Evolutionary conservation across 495 filamentous ascomycete genomes (phyloP).

Genomic region (Podospora anserina): DNA sequence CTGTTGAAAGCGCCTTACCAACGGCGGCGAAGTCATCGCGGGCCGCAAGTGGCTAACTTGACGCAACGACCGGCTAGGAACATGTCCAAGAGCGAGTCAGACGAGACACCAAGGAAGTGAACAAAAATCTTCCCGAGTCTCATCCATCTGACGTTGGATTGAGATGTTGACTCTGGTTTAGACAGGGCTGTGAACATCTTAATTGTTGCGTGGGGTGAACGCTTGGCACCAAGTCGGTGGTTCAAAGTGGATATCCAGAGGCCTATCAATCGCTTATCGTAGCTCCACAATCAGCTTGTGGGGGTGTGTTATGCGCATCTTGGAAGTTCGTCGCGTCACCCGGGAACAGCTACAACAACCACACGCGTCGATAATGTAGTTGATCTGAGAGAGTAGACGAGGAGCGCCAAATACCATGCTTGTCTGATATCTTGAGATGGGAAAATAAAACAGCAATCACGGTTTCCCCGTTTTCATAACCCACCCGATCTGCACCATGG

Average conservation of each 20-base stretch:
- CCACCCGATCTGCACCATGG: slow-evolving; percentile 13
- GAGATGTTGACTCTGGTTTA: neutral
- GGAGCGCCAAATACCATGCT: neutral
- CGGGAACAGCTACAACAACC: neutral
- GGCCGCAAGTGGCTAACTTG: neutral
- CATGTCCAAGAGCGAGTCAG: neutral
- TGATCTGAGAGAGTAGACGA: neutral
- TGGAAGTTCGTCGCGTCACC: neutral
- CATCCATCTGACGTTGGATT: neutral
- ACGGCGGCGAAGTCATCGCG: neutral
- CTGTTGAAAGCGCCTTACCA: neutral
- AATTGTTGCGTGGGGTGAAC: neutral
- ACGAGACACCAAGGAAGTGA: too few relatives aligned
- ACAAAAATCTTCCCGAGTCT: too few relatives aligned
- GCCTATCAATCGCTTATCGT: neutral
- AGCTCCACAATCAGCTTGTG: neutral
- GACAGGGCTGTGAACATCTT: neutral
- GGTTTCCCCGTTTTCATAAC: too few relatives aligned
- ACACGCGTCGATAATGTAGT: neutral
- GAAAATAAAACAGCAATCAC: neutral
- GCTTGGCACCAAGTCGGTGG: neutral
- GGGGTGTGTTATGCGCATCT: neutral
- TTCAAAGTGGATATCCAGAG: neutral
- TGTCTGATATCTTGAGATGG: neutral
- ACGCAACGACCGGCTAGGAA: neutral